phyloP scores from a whole-genome alignment of 306 rosid genomes.

The Cucumis sativus region DNA sequence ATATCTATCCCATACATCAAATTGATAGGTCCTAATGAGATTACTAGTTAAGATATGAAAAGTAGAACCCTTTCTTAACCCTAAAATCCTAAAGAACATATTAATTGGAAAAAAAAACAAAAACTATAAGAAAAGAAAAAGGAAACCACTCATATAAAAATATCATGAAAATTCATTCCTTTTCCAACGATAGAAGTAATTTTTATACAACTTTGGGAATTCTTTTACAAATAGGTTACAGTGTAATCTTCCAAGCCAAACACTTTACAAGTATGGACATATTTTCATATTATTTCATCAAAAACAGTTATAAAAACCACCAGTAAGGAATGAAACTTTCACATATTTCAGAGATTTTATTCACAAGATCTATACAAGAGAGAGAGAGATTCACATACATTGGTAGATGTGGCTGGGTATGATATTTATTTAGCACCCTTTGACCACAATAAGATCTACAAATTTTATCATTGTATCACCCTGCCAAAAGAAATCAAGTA shows the following conservation, averaged over 20 bases:
- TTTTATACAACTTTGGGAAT: background rate
- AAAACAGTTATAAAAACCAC: background rate
- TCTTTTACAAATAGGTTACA: background rate
- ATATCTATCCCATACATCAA: background rate
- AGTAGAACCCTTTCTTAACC: background rate
- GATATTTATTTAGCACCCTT: background rate
- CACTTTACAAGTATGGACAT: background rate
- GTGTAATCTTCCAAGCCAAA: background rate
- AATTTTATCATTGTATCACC: background rate
- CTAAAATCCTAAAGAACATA: background rate
- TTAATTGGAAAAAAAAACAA: background rate
- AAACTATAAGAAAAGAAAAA: no score
- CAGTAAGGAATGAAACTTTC: background rate
- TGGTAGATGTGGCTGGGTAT: background rate
- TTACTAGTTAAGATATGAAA: background rate
- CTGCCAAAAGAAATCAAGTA: background rate
- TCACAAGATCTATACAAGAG: constrained; percentile 1
- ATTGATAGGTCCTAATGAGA: background rate
- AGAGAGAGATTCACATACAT: background rate
- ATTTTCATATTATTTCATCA: background rate
- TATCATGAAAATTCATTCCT: background rate
- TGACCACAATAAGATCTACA: background rate
- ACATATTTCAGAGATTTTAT: background rate
- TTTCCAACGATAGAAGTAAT: background rate
- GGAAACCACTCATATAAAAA: background rate